Percentiles rank a stretch among this genome's conserved stretches.
Conservation (phyloP, 495 filamentous ascomycete species). For the Pseudotulostoma volvatum region DNA sequence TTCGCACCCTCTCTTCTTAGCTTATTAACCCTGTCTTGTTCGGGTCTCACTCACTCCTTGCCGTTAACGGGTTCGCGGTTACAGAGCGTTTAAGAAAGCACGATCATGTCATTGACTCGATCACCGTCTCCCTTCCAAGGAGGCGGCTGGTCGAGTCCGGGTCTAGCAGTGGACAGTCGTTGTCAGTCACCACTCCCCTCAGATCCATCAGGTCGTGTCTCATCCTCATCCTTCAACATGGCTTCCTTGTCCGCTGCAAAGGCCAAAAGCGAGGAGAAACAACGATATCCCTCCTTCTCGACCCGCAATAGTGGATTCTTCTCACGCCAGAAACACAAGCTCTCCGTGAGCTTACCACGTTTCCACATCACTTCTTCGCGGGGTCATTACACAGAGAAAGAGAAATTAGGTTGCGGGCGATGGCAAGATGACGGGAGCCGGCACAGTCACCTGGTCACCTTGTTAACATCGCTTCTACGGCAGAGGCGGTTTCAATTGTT, state of each 20-base stretch:
- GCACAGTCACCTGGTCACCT: conserved; percentile 13
- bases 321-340: conserved; percentile 53
- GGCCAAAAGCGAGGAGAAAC: conserved; percentile 59
- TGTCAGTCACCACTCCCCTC: conserved; percentile 42
- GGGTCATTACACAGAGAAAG: conserved; percentile 56
- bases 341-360: conserved; percentile 59
- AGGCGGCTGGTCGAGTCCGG: conserved; percentile 78
- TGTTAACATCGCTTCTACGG: conserved; percentile 27
- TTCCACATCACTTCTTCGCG: conserved; percentile 30
- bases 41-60: too few relatives aligned
- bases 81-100: too few relatives aligned
- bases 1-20: too few relatives aligned
- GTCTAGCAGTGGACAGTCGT: conserved; percentile 53
- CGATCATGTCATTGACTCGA: conserved; percentile 52
- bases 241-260: conserved; percentile 62
- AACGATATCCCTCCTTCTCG: conserved; percentile 66
- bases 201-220: conserved; percentile 8
- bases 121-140: conserved; percentile 68
- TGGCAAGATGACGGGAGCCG: conserved; percentile 18
- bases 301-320: conserved; percentile 71
- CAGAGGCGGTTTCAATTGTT: conserved; percentile 44
- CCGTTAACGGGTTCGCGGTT: too few relatives aligned
- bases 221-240: conserved; percentile 30
- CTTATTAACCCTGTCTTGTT: too few relatives aligned
- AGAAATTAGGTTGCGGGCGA: conserved; percentile 45